Evolutionary conservation across 2,329 filamentous ascomycete genomes (phyloP), one percentile per base, ranked within the genome.

Genomic region (Neurospora crassa): DNA sequence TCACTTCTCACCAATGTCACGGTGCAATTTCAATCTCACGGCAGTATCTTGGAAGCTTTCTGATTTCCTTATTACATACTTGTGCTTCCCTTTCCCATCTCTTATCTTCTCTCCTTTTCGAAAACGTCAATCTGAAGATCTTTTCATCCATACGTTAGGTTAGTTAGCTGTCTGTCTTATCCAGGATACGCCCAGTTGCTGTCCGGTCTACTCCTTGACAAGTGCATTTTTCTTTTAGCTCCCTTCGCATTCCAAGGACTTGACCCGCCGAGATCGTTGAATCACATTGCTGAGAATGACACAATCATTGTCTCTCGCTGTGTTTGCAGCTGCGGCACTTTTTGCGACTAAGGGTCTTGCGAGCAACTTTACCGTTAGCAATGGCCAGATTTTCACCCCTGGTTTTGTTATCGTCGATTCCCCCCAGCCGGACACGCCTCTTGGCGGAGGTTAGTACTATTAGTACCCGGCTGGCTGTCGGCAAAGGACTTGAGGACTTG

Each of bases 361-460:
- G 6, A 77, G 80, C 59, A 82, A 84, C 72, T 90, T 91, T 75
- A 88, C 85, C 24, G 85, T 88, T 69, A 80, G 87, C 29, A 87
- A 87, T 74, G 90, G 90, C 18, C 89, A 92, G 75, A 86, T 92
- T 70, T 91, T 86, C 76, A 92, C 90, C 0, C 90, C 90, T 0
- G 90, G 90, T 0, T 85, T 92, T 70, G 89, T 86, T 34, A 86
- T 92, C 71, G 81, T 92, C 43, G 86, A 92, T 79, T 85, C 90
- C 41, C 89, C 89, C 14, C 89, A 91, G 73, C 89, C 89, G 5
- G 85, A 86, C 69, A 90, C 89, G 12, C 88, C 89, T 0, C 78
- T 90, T 43, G 89, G 89, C 73, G 89, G 89, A 79, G 85, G 88
- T 88, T 79, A 76, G 86, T 82, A 69, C 69, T 34, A 88, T 88